These are phyloP conservation scores for Phellopilus nigrolimitatus DNA, from an alignment of 1,284 basidiomycete genomes.

Conservation along the genomic window DNA sequence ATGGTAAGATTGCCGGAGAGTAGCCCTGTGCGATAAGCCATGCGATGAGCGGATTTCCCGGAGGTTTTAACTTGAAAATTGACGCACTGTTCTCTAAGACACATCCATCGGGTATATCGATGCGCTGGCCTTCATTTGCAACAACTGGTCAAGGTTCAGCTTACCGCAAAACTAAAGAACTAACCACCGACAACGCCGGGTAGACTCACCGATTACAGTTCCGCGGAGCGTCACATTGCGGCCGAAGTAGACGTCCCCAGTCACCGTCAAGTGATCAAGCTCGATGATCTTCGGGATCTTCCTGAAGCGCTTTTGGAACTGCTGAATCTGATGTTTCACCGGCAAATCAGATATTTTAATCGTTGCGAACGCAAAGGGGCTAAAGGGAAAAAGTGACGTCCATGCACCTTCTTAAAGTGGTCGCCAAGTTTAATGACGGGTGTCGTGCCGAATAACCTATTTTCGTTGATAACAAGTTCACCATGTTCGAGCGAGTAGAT, in stretches of 20 bases:
- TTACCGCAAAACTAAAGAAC: slow-evolving; percentile 1
- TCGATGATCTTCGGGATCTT: slow-evolving; percentile 93
- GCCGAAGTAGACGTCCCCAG: slow-evolving; percentile 95
- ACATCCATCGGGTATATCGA: slow-evolving; percentile 94
- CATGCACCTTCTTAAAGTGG: slow-evolving; percentile 78
- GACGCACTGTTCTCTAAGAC: slow-evolving; percentile 72
- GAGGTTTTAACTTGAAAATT: not conserved
- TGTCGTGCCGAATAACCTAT: slow-evolving; percentile 89
- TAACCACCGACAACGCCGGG: slow-evolving; percentile 1
- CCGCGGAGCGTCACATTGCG: slow-evolving; percentile 87
- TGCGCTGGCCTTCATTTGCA: slow-evolving; percentile 90
- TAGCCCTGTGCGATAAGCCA: slow-evolving; percentile 30
- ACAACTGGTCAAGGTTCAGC: slow-evolving; percentile 43
- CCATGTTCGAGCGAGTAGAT: slow-evolving; percentile 96
- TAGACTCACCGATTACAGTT: slow-evolving; percentile 67
- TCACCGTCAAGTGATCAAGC: slow-evolving; percentile 94
- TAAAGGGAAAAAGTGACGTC: not conserved
- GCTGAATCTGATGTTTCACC: slow-evolving; percentile 65
- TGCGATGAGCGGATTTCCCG: not conserved
- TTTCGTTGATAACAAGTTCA: slow-evolving; percentile 86
- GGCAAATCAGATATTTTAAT: not conserved
- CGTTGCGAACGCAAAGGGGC: not conserved
- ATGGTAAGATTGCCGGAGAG: slow-evolving; percentile 52
- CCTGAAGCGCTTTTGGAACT: slow-evolving; percentile 98
- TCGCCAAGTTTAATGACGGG: slow-evolving; percentile 98